Conservation (phyloP, 345 rosid genomes). For the Nephelium lappaceum region DNA sequence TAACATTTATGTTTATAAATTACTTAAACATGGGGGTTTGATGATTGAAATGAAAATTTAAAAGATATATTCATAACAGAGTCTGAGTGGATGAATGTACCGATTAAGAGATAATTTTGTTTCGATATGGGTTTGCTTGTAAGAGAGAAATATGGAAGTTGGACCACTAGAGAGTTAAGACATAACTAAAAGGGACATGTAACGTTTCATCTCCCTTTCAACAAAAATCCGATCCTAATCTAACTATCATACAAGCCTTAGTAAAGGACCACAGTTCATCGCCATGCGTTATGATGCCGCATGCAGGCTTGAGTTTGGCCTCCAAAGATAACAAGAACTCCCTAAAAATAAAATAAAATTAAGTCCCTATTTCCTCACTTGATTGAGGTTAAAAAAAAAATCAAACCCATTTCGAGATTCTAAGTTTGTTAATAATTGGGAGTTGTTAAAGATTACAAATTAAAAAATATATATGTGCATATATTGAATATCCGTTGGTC, state of each 20-base stretch:
- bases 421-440: background rate
- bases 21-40: too few relatives aligned
- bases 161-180: constrained; percentile 27
- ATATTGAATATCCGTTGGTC: background rate
- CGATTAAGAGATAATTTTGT: background rate
- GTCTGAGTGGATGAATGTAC: too few relatives aligned
- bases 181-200: constrained; percentile 10
- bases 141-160: background rate
- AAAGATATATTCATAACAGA: too few relatives aligned
- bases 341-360: background rate
- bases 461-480: background rate
- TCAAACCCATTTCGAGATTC: background rate
- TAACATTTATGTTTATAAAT: too few relatives aligned
- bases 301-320: constrained; percentile 16
- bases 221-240: background rate
- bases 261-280: constrained; percentile 32
- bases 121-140: background rate
- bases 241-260: constrained; percentile 11
- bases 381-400: too few relatives aligned
- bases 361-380: too few relatives aligned
- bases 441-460: background rate
- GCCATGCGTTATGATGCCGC: constrained; percentile 39
- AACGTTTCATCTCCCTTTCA: constrained; percentile 35
- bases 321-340: background rate
- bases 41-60: too few relatives aligned